Evolutionary conservation across 1,284 basidiomycete genomes (phyloP), one percentile per base, ranked within the genome.

Genomic region (Trichosporon sp.): DNA sequence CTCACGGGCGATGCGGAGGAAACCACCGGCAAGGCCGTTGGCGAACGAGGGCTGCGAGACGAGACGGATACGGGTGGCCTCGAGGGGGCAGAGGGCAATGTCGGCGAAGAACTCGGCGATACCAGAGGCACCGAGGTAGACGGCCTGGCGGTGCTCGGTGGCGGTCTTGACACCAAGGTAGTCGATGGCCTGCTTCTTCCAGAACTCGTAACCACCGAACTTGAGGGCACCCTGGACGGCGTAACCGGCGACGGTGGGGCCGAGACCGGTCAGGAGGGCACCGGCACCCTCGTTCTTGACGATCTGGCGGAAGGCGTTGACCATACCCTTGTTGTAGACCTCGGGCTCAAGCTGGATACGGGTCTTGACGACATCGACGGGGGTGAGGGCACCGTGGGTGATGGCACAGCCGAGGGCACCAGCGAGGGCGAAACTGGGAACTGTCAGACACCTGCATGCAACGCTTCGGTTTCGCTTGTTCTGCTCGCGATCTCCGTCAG

Each of bases 171-270:
- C 86, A 74, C 93, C 93, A 70, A 92, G 89, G 70, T 89, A 77
- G 86, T 95, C 93, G 85, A 91, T 90, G 86, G 94, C 92, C 73
- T 85, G 76, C 83, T 96, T 93, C 87, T 98, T 98, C 91, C 95
- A 98, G 81, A 92, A 84, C 85, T 96, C 94, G 84, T 97, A 96
- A 73, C 83, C 91, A 85, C 93, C 93, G 84, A 93, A 97, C 86
- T 98, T 98, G 89, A 95, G 92, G 86, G 94, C 89, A 80, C 95
- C 96, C 85, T 98, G 96, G 76, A 96, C 87, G 23, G 94, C 92
- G 87, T 98, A 98, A 70, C 95, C 95, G 83, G 96, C 86, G 76
- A 93, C 87, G 67, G 93, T 95, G 65, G 93, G 93, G 62, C 92
- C 93, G 81, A 98, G 87, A 78, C 95, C 96, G 81, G 96, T 98